Base-by-base conservation (phyloP, 805 yeast species). In the Schizosaccharomyces lindneri region DNA sequence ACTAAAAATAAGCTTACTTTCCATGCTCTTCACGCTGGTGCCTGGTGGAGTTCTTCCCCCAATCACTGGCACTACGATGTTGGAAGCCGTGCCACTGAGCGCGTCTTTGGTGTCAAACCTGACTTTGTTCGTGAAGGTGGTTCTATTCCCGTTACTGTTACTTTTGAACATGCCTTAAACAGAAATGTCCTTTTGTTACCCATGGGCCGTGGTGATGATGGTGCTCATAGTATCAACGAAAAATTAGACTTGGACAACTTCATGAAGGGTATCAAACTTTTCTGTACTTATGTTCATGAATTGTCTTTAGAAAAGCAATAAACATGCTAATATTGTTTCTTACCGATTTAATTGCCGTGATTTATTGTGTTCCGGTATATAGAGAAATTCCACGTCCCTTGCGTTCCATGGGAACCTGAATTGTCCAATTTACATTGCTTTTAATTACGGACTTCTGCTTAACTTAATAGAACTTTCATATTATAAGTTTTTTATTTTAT, bases 121-220 rank as follows among this genome's bases (percentile, higher is more conserved):
- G 98, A 93, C 73, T 81, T 87, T 71, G 94, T 97, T 51, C 83
- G 99, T 76, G 99, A 93, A 76, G 99, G 99, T 69, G 99, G 99
- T 48, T 89, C 97, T 3, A 93, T 93, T 70, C 99, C 99, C 65
- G 89, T 93, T 72, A 90, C 99, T 27, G 74, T 93, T 66, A 84
- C 95, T 43, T 93, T 93, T 74, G 96, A 93, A 76, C 78, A 88
- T 68, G 82, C 81, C 70, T 79, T 93, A 69, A 82, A 85, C 68
- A 85, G 94, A 29, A 83, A 83, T 65, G 97, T 89, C 43, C 77
- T 93, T 65, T 77, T 93, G 69, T 80, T 93, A 68, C 98, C 99
- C 65, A 85, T 93, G 85, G 99, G 99, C 66, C 84, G 94, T 75
- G 98, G 98, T 67, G 97, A 93, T 72, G 99, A 93, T 70, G 98